Conservation (phyloP, 352 stramenopile species). For the Globisporangium echinulatum region DNA sequence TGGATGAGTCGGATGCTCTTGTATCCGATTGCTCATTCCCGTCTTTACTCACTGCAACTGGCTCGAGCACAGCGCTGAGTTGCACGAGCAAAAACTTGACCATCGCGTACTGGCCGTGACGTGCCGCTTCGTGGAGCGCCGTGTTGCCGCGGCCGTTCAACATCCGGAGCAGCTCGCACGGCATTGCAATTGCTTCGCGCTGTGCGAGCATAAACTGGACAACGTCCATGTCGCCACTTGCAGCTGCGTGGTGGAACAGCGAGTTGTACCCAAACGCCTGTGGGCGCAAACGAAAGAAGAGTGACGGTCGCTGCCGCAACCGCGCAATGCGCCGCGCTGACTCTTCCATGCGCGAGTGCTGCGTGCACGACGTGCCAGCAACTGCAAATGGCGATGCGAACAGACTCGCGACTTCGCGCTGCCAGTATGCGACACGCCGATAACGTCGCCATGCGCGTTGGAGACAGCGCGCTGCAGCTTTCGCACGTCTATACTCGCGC, state of each 20-base stretch:
- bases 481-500: slow-evolving; percentile 30
- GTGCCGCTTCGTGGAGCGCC: slow-evolving; percentile 65
- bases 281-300: slow-evolving; percentile 53
- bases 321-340: slow-evolving; percentile 55
- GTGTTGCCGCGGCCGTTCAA: slow-evolving; percentile 51
- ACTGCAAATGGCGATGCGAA: slow-evolving; percentile 24
- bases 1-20: too few relatives aligned
- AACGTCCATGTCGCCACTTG: slow-evolving; percentile 66
- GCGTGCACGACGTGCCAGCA: slow-evolving; percentile 24
- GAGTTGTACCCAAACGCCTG: slow-evolving; percentile 53
- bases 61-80: background rate
- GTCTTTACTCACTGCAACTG: background rate
- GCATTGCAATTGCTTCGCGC: background rate
- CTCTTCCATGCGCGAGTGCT: slow-evolving; percentile 61
- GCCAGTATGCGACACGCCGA: slow-evolving; percentile 30
- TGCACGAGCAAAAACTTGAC: slow-evolving; percentile 52
- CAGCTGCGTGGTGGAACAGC: slow-evolving; percentile 60
- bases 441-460: slow-evolving; percentile 39
- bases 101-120: slow-evolving; percentile 62
- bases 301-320: slow-evolving; percentile 31
- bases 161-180: slow-evolving; percentile 29
- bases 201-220: slow-evolving; percentile 69
- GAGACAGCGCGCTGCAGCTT: slow-evolving; percentile 22
- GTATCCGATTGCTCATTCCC: slow-evolving; percentile 3
- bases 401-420: slow-evolving; percentile 36